These are phyloP conservation scores for Ogataea ramenticola DNA, from an alignment of 805 yeast genomes.

Conservation along the genomic window DNA sequence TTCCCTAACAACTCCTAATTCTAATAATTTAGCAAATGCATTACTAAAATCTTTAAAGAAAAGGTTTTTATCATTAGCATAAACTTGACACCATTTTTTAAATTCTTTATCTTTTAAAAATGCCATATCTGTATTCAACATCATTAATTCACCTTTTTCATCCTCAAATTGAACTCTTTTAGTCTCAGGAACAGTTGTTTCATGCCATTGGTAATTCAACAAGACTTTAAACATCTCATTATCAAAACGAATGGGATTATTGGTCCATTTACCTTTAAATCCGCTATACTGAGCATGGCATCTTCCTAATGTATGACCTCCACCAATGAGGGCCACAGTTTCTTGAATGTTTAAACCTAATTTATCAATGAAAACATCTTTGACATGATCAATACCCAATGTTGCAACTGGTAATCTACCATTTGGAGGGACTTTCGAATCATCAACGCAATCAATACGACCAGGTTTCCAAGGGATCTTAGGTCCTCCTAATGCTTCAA, in stretches of 20 bases:
- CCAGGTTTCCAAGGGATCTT: slow-evolving; percentile 80
- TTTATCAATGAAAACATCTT: slow-evolving; percentile 48
- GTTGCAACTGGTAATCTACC: slow-evolving; percentile 74
- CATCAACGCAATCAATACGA: slow-evolving; percentile 50
- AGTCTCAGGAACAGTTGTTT: slow-evolving; percentile 32
- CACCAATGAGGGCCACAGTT: slow-evolving; percentile 66
- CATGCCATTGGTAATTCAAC: slow-evolving; percentile 43
- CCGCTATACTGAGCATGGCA: slow-evolving; percentile 55
- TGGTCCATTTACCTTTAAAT: slow-evolving; percentile 43
- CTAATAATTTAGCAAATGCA: slow-evolving; percentile 60
- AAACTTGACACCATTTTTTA: slow-evolving; percentile 52
- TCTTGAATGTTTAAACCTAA: slow-evolving; percentile 67
- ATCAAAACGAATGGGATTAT: slow-evolving; percentile 31
- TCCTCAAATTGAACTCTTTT: slow-evolving; percentile 32
- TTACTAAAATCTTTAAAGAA: slow-evolving; percentile 60
- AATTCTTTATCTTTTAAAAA: slow-evolving; percentile 51
- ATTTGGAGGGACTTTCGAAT: slow-evolving; percentile 48
- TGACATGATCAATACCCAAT: slow-evolving; percentile 56
- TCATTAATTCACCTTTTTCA: slow-evolving; percentile 50
- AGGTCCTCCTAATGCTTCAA: slow-evolving; percentile 78
- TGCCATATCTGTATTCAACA: slow-evolving; percentile 79
- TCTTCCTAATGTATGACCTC: slow-evolving; percentile 72
- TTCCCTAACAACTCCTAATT: slow-evolving; percentile 33
- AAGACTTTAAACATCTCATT: slow-evolving; percentile 38
- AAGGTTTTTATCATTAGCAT: slow-evolving; percentile 55